Percentiles rank a stretch among this genome's conserved stretches.
Conservation (phyloP, 202 grass and related monocot species). For the Alloteropsis angusta region DNA sequence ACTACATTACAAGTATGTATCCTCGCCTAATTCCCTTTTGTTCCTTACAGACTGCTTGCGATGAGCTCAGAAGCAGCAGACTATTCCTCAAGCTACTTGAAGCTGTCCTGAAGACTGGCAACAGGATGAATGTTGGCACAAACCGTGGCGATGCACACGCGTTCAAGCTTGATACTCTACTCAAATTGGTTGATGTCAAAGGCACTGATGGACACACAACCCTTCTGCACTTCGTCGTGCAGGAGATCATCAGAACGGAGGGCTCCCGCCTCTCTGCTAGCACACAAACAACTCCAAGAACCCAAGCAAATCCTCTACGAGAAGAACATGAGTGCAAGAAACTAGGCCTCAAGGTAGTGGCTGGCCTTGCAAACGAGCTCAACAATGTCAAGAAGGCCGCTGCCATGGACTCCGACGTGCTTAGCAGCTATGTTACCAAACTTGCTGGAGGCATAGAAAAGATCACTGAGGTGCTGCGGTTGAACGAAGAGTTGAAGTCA, state of each 20-base stretch:
- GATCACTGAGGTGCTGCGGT: slow-evolving; percentile 46
- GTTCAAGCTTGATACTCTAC: slow-evolving; percentile 81
- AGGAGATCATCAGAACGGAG: slow-evolving; percentile 66
- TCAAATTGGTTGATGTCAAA: slow-evolving; percentile 75
- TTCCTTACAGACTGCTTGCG: slow-evolving; percentile 63
- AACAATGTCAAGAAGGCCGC: slow-evolving; percentile 71
- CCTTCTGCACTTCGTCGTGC: slow-evolving; percentile 73
- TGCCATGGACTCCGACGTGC: slow-evolving; percentile 62
- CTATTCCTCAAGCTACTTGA: slow-evolving; percentile 80
- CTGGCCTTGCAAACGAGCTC: slow-evolving; percentile 57
- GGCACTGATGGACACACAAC: slow-evolving; percentile 73
- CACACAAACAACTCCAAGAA: slow-evolving; percentile 36
- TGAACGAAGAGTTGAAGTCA: slow-evolving; percentile 40
- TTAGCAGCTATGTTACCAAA: slow-evolving; percentile 46
- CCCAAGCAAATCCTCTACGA: slow-evolving; percentile 40
- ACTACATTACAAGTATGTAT: background rate
- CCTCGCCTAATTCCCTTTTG: background rate
- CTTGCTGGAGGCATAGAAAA: slow-evolving; percentile 68
- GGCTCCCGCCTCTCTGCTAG: slow-evolving; percentile 29
- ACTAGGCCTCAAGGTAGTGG: slow-evolving; percentile 58
- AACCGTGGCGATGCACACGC: slow-evolving; percentile 67
- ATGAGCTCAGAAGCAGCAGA: slow-evolving; percentile 62
- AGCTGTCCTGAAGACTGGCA: slow-evolving; percentile 79
- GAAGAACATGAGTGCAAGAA: slow-evolving; percentile 62
- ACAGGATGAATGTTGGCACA: slow-evolving; percentile 87